Evolutionary conservation across 176 grass and related monocot species (phyloP).

Genomic region (Carex scoparia): DNA sequence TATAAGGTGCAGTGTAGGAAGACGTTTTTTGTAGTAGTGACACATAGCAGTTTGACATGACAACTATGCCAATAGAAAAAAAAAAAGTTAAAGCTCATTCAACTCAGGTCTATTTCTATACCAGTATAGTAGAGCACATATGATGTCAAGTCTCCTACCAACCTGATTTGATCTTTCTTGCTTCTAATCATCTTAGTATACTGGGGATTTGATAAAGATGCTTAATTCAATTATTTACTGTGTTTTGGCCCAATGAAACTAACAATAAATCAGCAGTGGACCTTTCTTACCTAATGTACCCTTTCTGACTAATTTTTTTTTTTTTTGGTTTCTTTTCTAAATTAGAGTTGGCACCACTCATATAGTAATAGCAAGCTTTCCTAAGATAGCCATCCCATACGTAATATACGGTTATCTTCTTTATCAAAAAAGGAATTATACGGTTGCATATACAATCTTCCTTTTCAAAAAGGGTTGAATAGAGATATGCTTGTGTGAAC

Average conservation of each 20-base stretch:
- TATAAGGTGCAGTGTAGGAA: no score
- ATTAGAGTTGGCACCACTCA: neutral
- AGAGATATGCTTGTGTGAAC: neutral
- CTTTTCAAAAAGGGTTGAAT: neutral
- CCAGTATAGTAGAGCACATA: neutral
- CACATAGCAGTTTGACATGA: neutral
- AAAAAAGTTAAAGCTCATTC: neutral
- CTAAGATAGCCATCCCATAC: neutral
- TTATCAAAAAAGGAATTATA: neutral
- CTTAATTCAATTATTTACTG: neutral
- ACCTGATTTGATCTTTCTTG: neutral
- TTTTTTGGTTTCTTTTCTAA: neutral
- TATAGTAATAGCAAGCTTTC: neutral
- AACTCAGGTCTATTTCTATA: neutral
- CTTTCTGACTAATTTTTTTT: neutral
- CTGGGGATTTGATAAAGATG: neutral
- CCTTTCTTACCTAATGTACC: neutral
- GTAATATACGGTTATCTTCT: neutral
- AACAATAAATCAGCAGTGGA: neutral
- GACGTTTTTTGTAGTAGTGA: no score
- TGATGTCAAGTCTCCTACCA: neutral
- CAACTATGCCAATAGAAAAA: neutral
- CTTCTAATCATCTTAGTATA: neutral
- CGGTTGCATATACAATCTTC: neutral
- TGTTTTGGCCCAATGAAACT: neutral